Evolutionary conservation across 2,329 filamentous ascomycete species (phyloP), one percentile per base, ranked within the genome.

Genomic region (Penicillium palitans): DNA sequence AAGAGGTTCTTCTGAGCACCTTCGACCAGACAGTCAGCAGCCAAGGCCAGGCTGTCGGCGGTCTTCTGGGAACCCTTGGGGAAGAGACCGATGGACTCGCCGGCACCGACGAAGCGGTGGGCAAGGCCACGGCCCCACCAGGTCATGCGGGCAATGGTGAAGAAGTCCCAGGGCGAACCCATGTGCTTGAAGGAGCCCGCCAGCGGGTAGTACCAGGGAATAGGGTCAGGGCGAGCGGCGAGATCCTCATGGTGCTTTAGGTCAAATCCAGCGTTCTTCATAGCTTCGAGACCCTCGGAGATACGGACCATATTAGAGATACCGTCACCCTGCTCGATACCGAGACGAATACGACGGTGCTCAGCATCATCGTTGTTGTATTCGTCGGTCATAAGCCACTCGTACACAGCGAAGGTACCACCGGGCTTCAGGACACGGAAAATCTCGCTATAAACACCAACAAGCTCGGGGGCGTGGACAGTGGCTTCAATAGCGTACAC

Each of bases 401-500:
- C 95, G 79, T 98, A 99, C 52, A 98, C 93, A 73, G 93, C 95
- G 70, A 98, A 99, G 52, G 91, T 83, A 75, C 95, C 93, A 60
- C 95, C 95, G 21, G 95, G 95, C 84, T 98, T 99, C 63, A 99
- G 83, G 24, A 97, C 93, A 48, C 91, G 90, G 85, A 89, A 93
- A 71, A 98, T 98, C 77, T 98, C 89, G 74, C 86, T 88, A 81
- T 99, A 99, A 65, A 97, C 92, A 59, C 91, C 93, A 71, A 92
- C 90, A 8, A 98, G 86, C 45, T 87, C 89, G 42, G 93, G 95
- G 0, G 95, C 95, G 75, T 99, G 95, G 51, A 96, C 90, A 3
- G 95, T 99, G 3, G 95, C 95, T 79, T 99, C 95, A 67, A 99
- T 98, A 54, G 93, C 93, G 74, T 98, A 98, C 53, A 97, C 91